Evolutionary conservation across 305 asterid genomes (phyloP), one percentile per base, ranked within the genome.

Genomic region (Fraxinus sp.): DNA sequence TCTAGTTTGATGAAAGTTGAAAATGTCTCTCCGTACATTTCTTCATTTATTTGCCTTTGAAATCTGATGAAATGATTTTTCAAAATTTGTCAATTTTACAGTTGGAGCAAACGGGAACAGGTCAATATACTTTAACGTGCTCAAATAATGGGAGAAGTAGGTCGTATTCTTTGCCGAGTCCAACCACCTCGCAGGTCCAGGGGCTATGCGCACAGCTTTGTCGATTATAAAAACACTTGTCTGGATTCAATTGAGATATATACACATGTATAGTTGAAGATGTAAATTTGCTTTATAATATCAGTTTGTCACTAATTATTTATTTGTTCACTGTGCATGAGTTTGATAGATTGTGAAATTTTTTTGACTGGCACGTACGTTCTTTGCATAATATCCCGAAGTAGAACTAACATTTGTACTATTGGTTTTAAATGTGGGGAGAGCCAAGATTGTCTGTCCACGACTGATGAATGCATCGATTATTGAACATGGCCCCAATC

Each of bases 141-240:
- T 90, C 96, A 4, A 89, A 89, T 82, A 87, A 83, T 83, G 78
- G 91, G 55, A 90, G 85, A 72, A 88, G 87, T 83, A 86, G 85
- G 85, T 80, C 91, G 5, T 96, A 91, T 78, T 46, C 88, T 1
- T 86, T 91, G 78, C 74, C 83, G 7, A 91, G 89, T 84, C 93
- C 91, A 9, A 81, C 90, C 1, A 68, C 89, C 6, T 77, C 88
- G 66, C 90, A 89, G 84, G 92, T 96, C 75, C 95, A 89, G 85
- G 97, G 97, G 68, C 89, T 93, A 33, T 96, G 99, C 75, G 72
- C 88, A 18, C 92, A 91, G 92, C 94, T 96, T 35, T 94, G 98
- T 86, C 79, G 90, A 70, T 92, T 92, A 94, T 64, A 16, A 55
- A 81, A 59, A 46, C 18, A 33, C 26, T 1, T 16, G 36, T 79